phyloP scores from a whole-genome alignment of 2,329 filamentous ascomycete genomes.

The Endothia cerciana region DNA sequence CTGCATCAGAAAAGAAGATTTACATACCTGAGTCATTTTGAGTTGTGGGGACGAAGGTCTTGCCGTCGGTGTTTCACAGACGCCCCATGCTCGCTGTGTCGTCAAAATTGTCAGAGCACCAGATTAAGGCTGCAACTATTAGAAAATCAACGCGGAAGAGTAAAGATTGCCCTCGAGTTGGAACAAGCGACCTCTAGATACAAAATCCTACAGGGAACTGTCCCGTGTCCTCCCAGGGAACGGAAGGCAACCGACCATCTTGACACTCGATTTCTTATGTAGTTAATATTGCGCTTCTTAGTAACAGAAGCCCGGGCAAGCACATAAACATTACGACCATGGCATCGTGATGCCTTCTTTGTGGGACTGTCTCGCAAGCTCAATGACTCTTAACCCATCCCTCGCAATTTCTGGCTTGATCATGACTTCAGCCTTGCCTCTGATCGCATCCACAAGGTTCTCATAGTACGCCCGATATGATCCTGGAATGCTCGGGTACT shows the following conservation, averaged over 20 bases:
- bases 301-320: neutral
- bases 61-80: neutral
- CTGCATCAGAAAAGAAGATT: neutral
- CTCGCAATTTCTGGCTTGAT: slow-evolving; percentile 45
- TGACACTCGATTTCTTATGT: too few relatives aligned
- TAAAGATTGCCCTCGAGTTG: too few relatives aligned
- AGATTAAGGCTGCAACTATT: neutral
- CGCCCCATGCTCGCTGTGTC: neutral
- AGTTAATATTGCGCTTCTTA: too few relatives aligned
- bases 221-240: too few relatives aligned
- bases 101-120: neutral
- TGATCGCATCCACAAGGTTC: slow-evolving; percentile 45
- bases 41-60: neutral
- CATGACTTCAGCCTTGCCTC: slow-evolving; percentile 42
- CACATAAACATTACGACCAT: neutral
- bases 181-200: too few relatives aligned
- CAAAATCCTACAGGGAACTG: too few relatives aligned
- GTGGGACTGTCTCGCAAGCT: slow-evolving; percentile 44
- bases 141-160: too few relatives aligned
- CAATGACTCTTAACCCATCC: slow-evolving; percentile 45
- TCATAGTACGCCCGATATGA: slow-evolving; percentile 46
- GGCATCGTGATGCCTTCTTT: slow-evolving; percentile 6
- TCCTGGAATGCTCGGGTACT: slow-evolving; percentile 44
- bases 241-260: too few relatives aligned
- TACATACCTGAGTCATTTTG: slow-evolving; percentile 4